A percentile compares a stretch with the other conserved stretches of the same genome.
Conservation (phyloP, 225 moss, liverwort and hornwort genomes). For the Polytrichum commune region DNA sequence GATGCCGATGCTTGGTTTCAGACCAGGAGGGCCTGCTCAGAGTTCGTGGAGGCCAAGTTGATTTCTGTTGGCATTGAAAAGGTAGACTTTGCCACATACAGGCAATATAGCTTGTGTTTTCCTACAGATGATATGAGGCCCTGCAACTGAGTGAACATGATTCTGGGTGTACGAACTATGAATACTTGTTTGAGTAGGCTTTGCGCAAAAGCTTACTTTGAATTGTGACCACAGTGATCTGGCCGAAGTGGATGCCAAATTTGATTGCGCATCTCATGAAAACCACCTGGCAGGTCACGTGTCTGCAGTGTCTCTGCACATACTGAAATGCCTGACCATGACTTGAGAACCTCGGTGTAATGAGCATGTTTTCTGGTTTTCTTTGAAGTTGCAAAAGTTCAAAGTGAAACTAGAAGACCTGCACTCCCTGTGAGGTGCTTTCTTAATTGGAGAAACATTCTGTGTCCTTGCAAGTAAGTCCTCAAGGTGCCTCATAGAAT, state of each 20-base stretch:
- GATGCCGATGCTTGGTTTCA: slow-evolving; percentile 64
- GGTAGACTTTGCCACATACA: slow-evolving; percentile 31
- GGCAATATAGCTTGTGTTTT: slow-evolving; percentile 35
- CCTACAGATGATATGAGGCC: slow-evolving; percentile 21
- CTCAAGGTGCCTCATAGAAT: slow-evolving; percentile 60
- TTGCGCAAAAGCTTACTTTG: slow-evolving; percentile 6
- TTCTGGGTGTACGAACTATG: not conserved
- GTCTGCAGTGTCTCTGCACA: slow-evolving; percentile 29
- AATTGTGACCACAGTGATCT: not conserved
- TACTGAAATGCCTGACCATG: slow-evolving; percentile 17
- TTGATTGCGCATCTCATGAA: slow-evolving; percentile 27
- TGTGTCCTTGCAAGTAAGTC: slow-evolving; percentile 64
- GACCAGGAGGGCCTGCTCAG: slow-evolving; percentile 76
- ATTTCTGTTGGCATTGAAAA: slow-evolving; percentile 28
- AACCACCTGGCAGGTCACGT: slow-evolving; percentile 40
- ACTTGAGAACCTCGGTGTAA: slow-evolving; percentile 18
- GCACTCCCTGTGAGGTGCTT: slow-evolving; percentile 55
- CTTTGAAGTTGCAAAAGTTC: slow-evolving; percentile 17
- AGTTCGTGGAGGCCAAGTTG: slow-evolving; percentile 83
- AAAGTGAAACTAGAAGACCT: slow-evolving; percentile 46
- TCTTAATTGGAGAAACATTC: slow-evolving; percentile 45
- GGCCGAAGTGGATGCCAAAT: not conserved
- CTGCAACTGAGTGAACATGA: slow-evolving; percentile 9
- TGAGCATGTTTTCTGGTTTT: slow-evolving; percentile 47
- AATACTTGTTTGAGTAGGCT: slow-evolving; percentile 2